phyloP scores from a whole-genome alignment of 495 filamentous ascomycete species.

The Penicillium cosmopolitanum region DNA sequence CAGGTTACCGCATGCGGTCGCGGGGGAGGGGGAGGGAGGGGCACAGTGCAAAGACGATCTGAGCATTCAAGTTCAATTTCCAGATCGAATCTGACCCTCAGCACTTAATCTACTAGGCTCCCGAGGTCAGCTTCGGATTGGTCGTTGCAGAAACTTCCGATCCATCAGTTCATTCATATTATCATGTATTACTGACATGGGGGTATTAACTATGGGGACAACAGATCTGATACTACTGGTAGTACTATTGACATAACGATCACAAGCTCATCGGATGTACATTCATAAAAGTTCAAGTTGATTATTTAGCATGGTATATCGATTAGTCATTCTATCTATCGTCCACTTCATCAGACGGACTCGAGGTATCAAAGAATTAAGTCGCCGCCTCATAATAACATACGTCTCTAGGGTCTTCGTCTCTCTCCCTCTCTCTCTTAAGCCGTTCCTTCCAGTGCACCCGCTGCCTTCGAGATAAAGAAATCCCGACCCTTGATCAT shows the following conservation, averaged over 20 bases:
- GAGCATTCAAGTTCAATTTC: too few species aligned
- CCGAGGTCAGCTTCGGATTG: too few species aligned
- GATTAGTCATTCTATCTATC: background rate
- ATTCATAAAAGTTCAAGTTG: background rate
- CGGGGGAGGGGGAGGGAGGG: background rate
- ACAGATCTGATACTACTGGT: background rate
- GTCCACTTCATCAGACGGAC: background rate
- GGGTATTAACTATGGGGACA: background rate
- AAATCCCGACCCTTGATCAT: conserved; percentile 51
- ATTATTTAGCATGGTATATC: background rate
- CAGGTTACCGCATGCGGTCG: conserved; percentile 16
- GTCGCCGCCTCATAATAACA: background rate
- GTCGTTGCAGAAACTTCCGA: too few species aligned
- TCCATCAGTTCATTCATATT: too few species aligned
- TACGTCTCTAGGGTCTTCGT: background rate
- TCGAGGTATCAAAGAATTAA: conserved; percentile 2
- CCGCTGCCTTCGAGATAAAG: conserved; percentile 37
- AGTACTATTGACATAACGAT: too few species aligned
- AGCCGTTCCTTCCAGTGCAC: conserved; percentile 18
- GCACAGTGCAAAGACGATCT: too few species aligned
- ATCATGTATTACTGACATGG: too few species aligned
- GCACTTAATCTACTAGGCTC: too few species aligned
- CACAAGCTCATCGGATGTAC: background rate
- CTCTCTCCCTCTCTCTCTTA: background rate
- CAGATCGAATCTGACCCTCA: too few species aligned